Conservation (phyloP, 1,139 yeast species). For the Meyerozyma athensensis region DNA sequence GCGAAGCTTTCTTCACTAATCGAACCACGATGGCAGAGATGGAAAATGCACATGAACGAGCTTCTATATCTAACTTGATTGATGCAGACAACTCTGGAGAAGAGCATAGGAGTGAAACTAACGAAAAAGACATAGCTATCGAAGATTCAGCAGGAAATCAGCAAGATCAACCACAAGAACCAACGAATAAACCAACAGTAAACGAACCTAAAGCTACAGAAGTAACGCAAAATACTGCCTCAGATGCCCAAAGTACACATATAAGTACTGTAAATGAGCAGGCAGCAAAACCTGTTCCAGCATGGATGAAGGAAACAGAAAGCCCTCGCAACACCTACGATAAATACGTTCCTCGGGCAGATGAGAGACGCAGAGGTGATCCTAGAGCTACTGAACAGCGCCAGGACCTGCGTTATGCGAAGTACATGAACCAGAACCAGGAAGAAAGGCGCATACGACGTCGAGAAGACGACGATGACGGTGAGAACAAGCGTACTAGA, state of each 20-base stretch:
- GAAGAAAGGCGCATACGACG: constrained; percentile 13
- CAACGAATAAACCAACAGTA: constrained; percentile 29
- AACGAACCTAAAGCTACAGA: constrained; percentile 14
- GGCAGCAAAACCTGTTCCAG: constrained; percentile 26
- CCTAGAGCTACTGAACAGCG: constrained; percentile 3
- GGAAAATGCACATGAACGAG: constrained; percentile 2
- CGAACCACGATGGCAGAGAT: neutral
- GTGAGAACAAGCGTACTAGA: neutral
- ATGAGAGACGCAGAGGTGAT: neutral
- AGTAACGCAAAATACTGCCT: constrained; percentile 7
- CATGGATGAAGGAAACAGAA: constrained; percentile 32
- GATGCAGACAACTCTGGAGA: no score
- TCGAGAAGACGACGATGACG: constrained; percentile 9
- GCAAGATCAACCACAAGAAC: no score
- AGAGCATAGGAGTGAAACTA: no score
- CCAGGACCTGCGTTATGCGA: constrained; percentile 24
- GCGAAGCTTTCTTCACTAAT: neutral
- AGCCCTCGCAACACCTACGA: constrained; percentile 32
- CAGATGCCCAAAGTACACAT: no score
- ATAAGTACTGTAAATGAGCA: no score
- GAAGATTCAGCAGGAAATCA: no score
- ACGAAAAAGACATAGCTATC: no score
- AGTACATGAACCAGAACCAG: constrained; percentile 18
- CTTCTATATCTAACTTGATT: constrained; percentile 11
- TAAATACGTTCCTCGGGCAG: constrained; percentile 28